Conservation (phyloP, 495 filamentous ascomycete genomes). For the Tuber brumale region DNA sequence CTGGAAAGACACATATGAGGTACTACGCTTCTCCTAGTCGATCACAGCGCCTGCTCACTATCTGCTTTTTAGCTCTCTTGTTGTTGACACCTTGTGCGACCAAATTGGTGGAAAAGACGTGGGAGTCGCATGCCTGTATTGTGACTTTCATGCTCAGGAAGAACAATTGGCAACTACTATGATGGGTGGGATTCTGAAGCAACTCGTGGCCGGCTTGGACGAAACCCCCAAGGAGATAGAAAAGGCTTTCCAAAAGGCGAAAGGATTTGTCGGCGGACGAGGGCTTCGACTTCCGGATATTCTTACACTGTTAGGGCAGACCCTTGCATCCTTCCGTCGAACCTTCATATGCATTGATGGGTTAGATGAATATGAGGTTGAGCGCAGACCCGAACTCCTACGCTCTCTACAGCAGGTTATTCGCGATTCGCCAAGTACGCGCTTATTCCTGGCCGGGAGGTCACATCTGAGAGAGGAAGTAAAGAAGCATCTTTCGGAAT, state of each 20-base stretch:
- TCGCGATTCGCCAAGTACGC: not conserved
- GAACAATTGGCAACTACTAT: not conserved
- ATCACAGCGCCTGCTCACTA: not conserved
- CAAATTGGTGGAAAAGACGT: not conserved
- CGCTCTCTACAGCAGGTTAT: not conserved
- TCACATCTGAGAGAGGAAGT: constrained; percentile 12
- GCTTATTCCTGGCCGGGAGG: constrained; percentile 19
- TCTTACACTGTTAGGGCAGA: not conserved
- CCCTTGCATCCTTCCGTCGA: not conserved
- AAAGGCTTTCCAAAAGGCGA: not conserved
- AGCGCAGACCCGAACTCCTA: constrained; percentile 12
- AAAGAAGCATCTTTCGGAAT: not conserved
- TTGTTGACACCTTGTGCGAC: not conserved
- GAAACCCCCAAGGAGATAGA: not conserved
- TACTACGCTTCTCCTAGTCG: not conserved
- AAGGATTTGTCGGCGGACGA: not conserved
- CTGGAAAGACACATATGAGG: not conserved
- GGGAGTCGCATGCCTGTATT: not conserved
- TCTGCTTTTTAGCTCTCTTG: not conserved
- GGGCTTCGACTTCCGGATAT: not conserved
- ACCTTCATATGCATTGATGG: constrained; percentile 16
- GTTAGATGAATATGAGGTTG: constrained; percentile 12
- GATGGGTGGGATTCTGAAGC: not conserved
- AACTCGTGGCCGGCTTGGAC: not conserved
- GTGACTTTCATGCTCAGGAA: not conserved